These are phyloP conservation scores for Penicillium sp. DNA, from an alignment of 2,329 filamentous ascomycete species.

Conservation along the genomic window DNA sequence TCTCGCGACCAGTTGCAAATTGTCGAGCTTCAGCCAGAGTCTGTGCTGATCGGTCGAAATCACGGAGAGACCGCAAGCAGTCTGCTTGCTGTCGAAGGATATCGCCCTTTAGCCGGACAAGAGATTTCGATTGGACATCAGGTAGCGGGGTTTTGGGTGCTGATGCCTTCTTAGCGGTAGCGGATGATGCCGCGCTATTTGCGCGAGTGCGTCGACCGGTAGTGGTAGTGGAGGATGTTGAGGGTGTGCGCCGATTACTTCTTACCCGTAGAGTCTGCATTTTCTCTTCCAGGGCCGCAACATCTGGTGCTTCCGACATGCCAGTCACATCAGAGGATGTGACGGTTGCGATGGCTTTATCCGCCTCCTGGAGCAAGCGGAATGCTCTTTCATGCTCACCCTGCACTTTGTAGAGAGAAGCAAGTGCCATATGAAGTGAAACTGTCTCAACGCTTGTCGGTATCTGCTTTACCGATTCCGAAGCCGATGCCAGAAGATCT, in stretches of 20 bases:
- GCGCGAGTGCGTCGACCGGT: constrained; percentile 31
- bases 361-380: constrained; percentile 49
- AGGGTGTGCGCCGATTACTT: constrained; percentile 24
- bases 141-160: constrained; percentile 15
- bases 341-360: constrained; percentile 46
- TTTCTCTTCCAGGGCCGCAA: constrained; percentile 42
- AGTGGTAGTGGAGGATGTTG: constrained; percentile 22
- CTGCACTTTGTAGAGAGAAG: constrained; percentile 47
- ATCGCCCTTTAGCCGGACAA: constrained; percentile 48
- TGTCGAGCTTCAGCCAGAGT: constrained; percentile 47
- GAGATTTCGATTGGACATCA: constrained; percentile 36
- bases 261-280: constrained; percentile 44
- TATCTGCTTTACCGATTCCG: constrained; percentile 51
- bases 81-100: constrained; percentile 53
- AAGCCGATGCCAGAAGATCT: constrained; percentile 59
- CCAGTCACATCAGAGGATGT: constrained; percentile 31
- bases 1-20: constrained; percentile 49
- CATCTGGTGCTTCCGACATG: constrained; percentile 27
- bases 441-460: constrained; percentile 55
- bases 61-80: constrained; percentile 45
- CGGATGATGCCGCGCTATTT: constrained; percentile 23
- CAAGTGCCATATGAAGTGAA: constrained; percentile 46
- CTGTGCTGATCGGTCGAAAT: constrained; percentile 58
- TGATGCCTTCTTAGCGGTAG: constrained; percentile 22
- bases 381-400: constrained; percentile 50